Percentiles rank a stretch among this genome's conserved stretches.
Conservation (phyloP, 164 flowering plant species). For the Cinnamomum chago region DNA sequence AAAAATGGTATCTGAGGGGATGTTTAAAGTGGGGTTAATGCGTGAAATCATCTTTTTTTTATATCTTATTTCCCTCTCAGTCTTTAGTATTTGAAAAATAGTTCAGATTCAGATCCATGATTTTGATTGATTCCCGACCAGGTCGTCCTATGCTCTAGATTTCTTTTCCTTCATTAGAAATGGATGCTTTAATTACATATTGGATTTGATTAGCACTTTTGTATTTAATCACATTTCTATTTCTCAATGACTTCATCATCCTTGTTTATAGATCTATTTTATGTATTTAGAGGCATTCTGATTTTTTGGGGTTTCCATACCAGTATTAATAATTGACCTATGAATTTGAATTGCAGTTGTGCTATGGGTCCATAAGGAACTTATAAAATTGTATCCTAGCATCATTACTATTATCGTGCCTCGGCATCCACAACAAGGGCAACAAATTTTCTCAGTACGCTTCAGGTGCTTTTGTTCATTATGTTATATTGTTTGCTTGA, state of each 20-base stretch:
- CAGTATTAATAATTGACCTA: constrained; percentile 3
- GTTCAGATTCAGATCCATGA: not conserved
- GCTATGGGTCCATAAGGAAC: constrained; percentile 54
- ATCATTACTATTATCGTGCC: constrained; percentile 74
- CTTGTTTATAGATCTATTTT: not conserved
- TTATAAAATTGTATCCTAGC: constrained; percentile 45
- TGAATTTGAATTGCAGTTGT: constrained; percentile 54
- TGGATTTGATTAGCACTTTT: no score
- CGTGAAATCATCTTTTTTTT: not conserved
- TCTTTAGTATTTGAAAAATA: no score
- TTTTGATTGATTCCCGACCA: not conserved
- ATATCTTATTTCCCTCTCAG: not conserved
- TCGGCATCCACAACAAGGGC: constrained; percentile 72
- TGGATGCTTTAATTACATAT: not conserved
- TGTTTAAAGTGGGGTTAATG: not conserved
- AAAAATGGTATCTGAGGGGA: not conserved
- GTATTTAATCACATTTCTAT: not conserved
- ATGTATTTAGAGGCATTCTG: not conserved
- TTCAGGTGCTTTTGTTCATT: constrained; percentile 9
- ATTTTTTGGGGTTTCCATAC: not conserved
- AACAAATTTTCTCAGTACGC: constrained; percentile 57
- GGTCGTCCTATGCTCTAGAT: not conserved
- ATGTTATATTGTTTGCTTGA: no score
- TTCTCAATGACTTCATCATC: not conserved
- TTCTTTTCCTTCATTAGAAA: not conserved